Percentiles rank a stretch among this genome's conserved stretches.
These are phyloP conservation scores for Gonapodya prolifera DNA, from an alignment of 192 early-diverging fungal species.

Conservation along the genomic window DNA sequence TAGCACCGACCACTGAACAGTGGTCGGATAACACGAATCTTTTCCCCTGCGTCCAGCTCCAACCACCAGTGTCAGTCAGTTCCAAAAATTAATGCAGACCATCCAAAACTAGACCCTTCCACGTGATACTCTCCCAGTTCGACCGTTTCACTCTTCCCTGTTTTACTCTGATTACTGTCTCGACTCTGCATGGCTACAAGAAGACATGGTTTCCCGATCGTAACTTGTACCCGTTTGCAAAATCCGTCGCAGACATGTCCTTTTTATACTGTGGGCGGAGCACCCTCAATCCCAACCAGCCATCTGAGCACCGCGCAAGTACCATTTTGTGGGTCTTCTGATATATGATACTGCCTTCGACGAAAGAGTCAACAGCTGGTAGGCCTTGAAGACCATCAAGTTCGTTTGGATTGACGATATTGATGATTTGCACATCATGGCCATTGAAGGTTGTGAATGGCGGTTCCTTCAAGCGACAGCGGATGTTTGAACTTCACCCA, in stretches of 20 bases:
- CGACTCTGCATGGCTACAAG: too few relatives aligned
- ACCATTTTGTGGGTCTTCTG: constrained; percentile 17
- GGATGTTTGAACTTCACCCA: constrained; percentile 1
- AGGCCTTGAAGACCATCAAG: constrained; percentile 7
- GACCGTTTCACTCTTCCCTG: too few relatives aligned
- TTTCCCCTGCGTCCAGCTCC: too few relatives aligned
- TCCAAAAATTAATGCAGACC: too few relatives aligned
- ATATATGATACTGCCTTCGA: constrained; percentile 28
- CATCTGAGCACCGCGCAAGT: constrained; percentile 37
- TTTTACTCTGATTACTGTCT: too few relatives aligned
- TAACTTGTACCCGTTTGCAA: constrained; percentile 53
- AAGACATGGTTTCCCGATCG: not conserved
- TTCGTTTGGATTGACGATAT: constrained; percentile 15
- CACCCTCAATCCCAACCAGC: constrained; percentile 26
- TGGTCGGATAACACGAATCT: too few relatives aligned
- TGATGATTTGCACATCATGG: constrained; percentile 26
- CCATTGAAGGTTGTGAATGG: constrained; percentile 31
- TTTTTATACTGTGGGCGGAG: constrained; percentile 53
- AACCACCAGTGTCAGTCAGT: too few relatives aligned
- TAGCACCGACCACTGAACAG: too few relatives aligned
- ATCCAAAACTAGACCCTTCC: too few relatives aligned
- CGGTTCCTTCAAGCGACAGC: constrained; percentile 27
- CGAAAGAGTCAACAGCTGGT: not conserved
- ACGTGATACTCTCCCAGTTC: too few relatives aligned
- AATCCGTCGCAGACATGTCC: constrained; percentile 37